Evolutionary conservation across 2,329 filamentous ascomycete species (phyloP), one percentile per base, ranked within the genome.

Genomic region (Aspergillus quadrilineatus): DNA sequence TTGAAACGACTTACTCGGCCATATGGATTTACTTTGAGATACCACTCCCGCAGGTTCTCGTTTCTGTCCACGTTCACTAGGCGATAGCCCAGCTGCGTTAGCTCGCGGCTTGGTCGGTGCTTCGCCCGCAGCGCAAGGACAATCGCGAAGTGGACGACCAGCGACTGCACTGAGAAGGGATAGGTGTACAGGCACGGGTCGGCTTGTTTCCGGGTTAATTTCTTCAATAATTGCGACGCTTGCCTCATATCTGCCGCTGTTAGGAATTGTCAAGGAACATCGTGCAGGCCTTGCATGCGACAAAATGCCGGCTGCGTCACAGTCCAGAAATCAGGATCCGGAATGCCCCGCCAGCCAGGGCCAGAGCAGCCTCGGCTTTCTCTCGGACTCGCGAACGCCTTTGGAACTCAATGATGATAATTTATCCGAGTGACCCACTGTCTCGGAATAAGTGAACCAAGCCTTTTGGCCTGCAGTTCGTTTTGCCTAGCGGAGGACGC

Each of bases 91-190:
- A 59, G 39, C 22, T 43, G 53, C 8, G 42, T n/a, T 28, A 59
- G 44, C 2, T 59, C 50, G 15, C 54, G 54, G 14, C 54, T 49
- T 8, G 42, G 37, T 28, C 53, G 53, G 22, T 15, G 29, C n/a
- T 53, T 59, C 7, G 48, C 47, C 14, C 50, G 50, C 50, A 59
- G n/a, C n/a, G 57, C 57, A 4, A 59, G n/a, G 0, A 41, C 46
- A 29, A 59, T 51, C 36, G 57, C 53, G 17, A 59, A 57, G 7
- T 45, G 57, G n/a, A 57, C 57, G 9, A 55, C 52, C 15, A 59
- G 50, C 4, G 41, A 57, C 28, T 45, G 34, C 7, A 59, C 50
- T 4, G 50, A 49, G 17, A 59, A 59, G 7, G 57, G 57, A 29
- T 57, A 59, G 10, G 51, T 15, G 30, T 57, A 57, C 15, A 59